Evolutionary conservation across 768 basidiomycete species (phyloP), one percentile per base, ranked within the genome.

Genomic region (Rhodotorula toruloides): DNA sequence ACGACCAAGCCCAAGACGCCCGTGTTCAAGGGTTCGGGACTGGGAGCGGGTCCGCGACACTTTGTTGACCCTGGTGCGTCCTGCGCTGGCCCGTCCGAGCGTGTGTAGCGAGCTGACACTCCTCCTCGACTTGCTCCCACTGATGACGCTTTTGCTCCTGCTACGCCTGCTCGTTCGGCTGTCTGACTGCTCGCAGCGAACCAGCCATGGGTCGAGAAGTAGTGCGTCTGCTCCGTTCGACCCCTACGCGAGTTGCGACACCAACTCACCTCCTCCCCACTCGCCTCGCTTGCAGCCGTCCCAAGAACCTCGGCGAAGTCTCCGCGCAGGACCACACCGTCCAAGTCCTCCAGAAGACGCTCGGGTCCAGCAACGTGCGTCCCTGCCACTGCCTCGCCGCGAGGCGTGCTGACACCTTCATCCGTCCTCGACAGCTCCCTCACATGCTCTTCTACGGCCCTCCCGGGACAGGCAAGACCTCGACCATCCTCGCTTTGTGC

Each of bases 361-460:
- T 99, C 49, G 86, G 85, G 0, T 93, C 90, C 19, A 87, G 91
- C 36, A 99, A 99, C 80, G 94, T 96, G 75, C 61, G 80, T 52
- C 48, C 52, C 19, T 16, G n/a, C n/a, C 2, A 9, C 43, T 22
- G 40, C n/a, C 29, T 19, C 31, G 4, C 37, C 21, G 12, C 42
- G 34, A 2, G 44, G 29, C 46, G 40, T 34, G 8, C 49, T 44
- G 48, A 44, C 40, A 14, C 31, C 37, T 12, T 16, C 22, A 1
- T 25, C 34, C 32, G 25, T 5, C 13, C 42, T n/a, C 42, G n/a
- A 16, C 76, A 99, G 96, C 82, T 99, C 57, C 94, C 96, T 10
- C 96, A 99, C 76, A 97, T 98, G 93, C 81, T 99, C 53, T 99
- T 99, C 81, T 99, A 99, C 72, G 96, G 96, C 2, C 96, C 96